Base-by-base conservation (phyloP, 371 early-diverging fungal genomes). In the Actinomucor elegans region DNA sequence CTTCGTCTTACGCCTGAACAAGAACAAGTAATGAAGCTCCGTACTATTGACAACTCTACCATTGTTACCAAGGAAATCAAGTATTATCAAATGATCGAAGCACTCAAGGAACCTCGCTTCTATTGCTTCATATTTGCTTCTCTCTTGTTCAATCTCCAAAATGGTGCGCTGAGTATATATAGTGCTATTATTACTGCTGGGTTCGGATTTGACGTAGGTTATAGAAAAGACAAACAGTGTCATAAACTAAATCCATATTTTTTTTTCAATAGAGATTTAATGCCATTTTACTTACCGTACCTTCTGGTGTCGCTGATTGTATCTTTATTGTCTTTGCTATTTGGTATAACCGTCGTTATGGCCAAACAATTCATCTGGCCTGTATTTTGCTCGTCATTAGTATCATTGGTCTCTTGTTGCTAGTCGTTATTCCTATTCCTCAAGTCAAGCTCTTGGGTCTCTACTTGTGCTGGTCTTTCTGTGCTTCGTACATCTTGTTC, bases 131-230 rank as follows among this genome's bases (percentile, higher is more conserved):
- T 60, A 46, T 11, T 72, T 34, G 52, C 54, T 27, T 58, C 70
- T 23, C 17, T 67, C 10, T 52, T 75, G 15, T 58, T 69, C 48
- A 67, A 65, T 44, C 27, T 75, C 41, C 67, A 66, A 48, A 75
- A 75, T 31, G 61, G 76, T 53, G 72, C 66, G 5, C 55, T 71
- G 5, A 59, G 44, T 32, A 69, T 56, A 2, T 75, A 69, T 27
- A 69, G 61, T 47, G 40, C 64, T 31, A 36, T 69, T 17, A 75
- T 75, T 38, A 75, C 69, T 23, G 32, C 52, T 11, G 67, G 72
- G 18, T 64, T 75, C 40, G 75, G 75, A 18, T 75, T 71, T 44
- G 48, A 53, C 8, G 75, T 73, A 73, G 55, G 57, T 38, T n/a
- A n/a, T n/a, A n/a, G n/a, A n/a, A n/a, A n/a, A n/a, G n/a, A n/a